phyloP scores from a whole-genome alignment of 2,329 filamentous ascomycete species.

The Trichoderma asperellum region DNA sequence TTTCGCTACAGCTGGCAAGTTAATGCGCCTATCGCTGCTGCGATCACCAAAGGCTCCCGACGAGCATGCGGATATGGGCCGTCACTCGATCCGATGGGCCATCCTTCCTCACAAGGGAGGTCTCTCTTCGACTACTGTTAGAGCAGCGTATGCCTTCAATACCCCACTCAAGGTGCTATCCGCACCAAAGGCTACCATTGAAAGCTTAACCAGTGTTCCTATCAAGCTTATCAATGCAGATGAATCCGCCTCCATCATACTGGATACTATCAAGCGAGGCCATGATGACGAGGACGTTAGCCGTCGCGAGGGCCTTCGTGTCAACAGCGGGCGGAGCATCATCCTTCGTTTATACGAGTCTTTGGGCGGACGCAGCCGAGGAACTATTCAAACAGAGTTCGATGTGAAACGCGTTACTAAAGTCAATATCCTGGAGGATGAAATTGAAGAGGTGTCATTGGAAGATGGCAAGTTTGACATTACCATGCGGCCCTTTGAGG shows the following conservation, averaged over 20 bases:
- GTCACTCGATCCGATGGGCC: conserved; percentile 84
- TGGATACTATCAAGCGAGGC: conserved; percentile 93
- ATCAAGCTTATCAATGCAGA: conserved; percentile 68
- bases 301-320: conserved; percentile 61
- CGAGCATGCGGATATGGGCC: conserved; percentile 91
- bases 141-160: conserved; percentile 89
- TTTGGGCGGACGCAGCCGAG: conserved; percentile 78
- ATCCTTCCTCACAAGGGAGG: conserved; percentile 81
- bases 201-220: conserved; percentile 45
- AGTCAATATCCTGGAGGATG: conserved; percentile 88
- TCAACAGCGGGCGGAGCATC: conserved; percentile 74
- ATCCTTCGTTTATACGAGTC: conserved; percentile 87
- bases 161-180: conserved; percentile 63
- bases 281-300: conserved; percentile 80
- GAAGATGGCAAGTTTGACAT: conserved; percentile 59
- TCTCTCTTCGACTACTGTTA: conserved; percentile 73
- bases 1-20: conserved; percentile 84
- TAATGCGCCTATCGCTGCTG: conserved; percentile 87
- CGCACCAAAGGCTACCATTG: conserved; percentile 36
- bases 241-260: conserved; percentile 64
- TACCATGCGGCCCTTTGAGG: conserved; percentile 78
- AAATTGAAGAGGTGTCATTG: conserved; percentile 67
- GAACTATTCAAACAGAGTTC: conserved; percentile 68
- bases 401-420: conserved; percentile 77
- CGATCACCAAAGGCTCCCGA: conserved; percentile 91